Conservation (phyloP, 805 yeast genomes). For the Saccharomycopsis sp. region DNA sequence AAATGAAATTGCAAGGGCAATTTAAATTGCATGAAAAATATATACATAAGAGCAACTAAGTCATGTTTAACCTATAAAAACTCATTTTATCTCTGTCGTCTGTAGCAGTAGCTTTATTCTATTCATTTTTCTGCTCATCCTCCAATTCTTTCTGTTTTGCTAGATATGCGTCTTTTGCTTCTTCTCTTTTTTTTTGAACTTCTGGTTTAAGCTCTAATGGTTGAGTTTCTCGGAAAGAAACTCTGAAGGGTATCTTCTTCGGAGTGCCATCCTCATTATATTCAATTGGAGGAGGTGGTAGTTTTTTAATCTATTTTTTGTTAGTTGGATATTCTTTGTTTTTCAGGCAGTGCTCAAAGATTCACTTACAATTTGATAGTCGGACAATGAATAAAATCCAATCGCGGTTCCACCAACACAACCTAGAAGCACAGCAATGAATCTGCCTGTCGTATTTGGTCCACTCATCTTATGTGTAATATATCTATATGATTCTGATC, state of each 20-base stretch:
- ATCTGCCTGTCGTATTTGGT: slow-evolving; percentile 13
- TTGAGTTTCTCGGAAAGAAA: slow-evolving; percentile 31
- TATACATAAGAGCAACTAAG: background rate
- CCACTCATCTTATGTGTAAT: background rate
- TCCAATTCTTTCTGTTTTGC: slow-evolving; percentile 4
- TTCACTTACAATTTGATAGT: slow-evolving; percentile 18
- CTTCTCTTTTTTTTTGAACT: slow-evolving; percentile 19
- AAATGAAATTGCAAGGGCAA: slow-evolving; percentile 14
- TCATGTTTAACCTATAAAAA: background rate
- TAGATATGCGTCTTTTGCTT: slow-evolving; percentile 11
- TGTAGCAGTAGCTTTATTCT: background rate
- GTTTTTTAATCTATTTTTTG: slow-evolving; percentile 31
- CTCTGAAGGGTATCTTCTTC: slow-evolving; percentile 30
- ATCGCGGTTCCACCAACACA: slow-evolving; percentile 9
- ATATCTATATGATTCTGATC: too few species aligned
- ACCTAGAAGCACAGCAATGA: slow-evolving; percentile 15
- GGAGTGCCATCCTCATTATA: slow-evolving; percentile 34
- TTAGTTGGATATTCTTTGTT: background rate
- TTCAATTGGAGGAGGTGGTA: slow-evolving; percentile 32
- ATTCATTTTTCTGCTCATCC: background rate
- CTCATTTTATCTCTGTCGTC: background rate
- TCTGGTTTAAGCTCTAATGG: slow-evolving; percentile 35
- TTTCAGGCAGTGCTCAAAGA: background rate
- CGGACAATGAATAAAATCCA: slow-evolving; percentile 15
- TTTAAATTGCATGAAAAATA: background rate